Evolutionary conservation across 257 asterid species (phyloP).

Genomic region (Solanum sejunctum): DNA sequence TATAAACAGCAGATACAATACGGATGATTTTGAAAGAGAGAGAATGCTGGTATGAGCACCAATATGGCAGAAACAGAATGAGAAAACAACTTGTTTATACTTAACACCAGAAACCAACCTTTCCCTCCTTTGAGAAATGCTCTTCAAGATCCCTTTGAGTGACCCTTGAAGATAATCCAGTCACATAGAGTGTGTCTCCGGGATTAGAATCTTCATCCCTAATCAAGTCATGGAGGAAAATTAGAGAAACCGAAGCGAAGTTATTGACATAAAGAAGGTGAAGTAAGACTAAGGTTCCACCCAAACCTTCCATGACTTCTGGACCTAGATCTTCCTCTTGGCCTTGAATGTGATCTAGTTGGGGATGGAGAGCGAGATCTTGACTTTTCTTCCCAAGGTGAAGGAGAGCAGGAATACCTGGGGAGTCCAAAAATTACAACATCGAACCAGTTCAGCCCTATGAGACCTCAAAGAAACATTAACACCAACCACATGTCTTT

Average conservation of each 20-base stretch:
- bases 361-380: conserved; percentile 31
- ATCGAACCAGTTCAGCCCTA: conserved; percentile 13
- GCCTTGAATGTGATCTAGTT: conserved; percentile 3
- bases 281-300: conserved; percentile 11
- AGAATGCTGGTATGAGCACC: background rate
- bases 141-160: conserved; percentile 94
- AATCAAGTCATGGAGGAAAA: background rate
- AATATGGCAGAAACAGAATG: background rate
- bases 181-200: conserved; percentile 82
- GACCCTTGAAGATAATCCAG: conserved; percentile 95
- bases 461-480: background rate
- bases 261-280: background rate
- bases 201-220: conserved; percentile 40
- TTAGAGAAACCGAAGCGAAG: background rate
- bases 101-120: conserved; percentile 34
- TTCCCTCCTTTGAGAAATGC: conserved; percentile 93
- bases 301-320: conserved; percentile 12
- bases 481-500: background rate
- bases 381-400: conserved; percentile 1
- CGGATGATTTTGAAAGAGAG: background rate
- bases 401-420: conserved; percentile 8
- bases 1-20: background rate
- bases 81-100: background rate
- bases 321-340: conserved; percentile 52
- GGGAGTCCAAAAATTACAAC: background rate